These are phyloP conservation scores for Asclepias syriaca DNA, from an alignment of 257 asterid species.

Conservation along the genomic window DNA sequence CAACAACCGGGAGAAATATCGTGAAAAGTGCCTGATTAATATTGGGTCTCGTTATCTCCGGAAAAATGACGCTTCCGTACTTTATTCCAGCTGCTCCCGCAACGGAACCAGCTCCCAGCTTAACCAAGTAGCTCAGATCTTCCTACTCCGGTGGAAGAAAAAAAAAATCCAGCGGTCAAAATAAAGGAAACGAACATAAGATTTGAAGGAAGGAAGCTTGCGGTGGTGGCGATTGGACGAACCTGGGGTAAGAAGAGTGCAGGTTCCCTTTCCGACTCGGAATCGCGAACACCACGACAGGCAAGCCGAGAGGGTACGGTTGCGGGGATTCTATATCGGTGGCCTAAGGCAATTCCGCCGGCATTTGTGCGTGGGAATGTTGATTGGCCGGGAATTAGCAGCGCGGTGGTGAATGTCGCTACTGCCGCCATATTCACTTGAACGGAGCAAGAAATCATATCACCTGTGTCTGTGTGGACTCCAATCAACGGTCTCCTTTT, in stretches of 20 bases:
- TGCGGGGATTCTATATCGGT: not conserved
- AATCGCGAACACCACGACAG: conserved; percentile 17
- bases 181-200: not conserved
- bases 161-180: not conserved
- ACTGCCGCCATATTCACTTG: conserved; percentile 16
- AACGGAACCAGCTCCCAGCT: conserved; percentile 52
- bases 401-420: conserved; percentile 10
- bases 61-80: conserved; percentile 54
- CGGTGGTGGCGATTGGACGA: not conserved
- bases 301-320: conserved; percentile 1
- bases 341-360: not conserved
- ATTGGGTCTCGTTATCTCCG: conserved; percentile 49
- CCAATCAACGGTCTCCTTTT: not conserved
- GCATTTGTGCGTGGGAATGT: not conserved
- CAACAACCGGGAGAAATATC: conserved; percentile 43
- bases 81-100: conserved; percentile 65
- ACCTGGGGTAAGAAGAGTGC: conserved; percentile 28
- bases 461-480: conserved; percentile 1
- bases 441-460: not conserved
- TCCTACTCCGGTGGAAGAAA: conserved; percentile 29
- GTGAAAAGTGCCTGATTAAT: conserved; percentile 38
- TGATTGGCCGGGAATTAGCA: not conserved
- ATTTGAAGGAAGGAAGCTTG: not conserved
- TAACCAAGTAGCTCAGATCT: conserved; percentile 43
- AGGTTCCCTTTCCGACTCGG: conserved; percentile 19